phyloP scores from a whole-genome alignment of 176 grass and related monocot genomes.

The Cenchrus americanus region DNA sequence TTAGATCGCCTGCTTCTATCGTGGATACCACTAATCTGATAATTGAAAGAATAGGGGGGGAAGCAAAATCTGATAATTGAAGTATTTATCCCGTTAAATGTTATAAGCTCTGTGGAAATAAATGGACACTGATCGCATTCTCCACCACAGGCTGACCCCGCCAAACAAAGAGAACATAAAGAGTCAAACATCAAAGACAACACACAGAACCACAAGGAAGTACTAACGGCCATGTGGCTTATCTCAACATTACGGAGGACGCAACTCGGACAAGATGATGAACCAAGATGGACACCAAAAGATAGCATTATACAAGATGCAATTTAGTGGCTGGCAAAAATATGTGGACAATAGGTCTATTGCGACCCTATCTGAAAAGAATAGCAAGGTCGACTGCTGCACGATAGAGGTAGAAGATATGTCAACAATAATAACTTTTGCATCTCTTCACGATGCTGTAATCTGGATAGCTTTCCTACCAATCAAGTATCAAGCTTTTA shows the following conservation, averaged over 20 bases:
- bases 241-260: conserved; percentile 21
- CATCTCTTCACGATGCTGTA: not conserved
- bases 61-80: too few relatives aligned
- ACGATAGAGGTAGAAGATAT: not conserved
- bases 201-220: not conserved
- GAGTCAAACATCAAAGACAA: not conserved
- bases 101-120: not conserved
- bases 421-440: not conserved
- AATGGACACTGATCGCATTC: not conserved
- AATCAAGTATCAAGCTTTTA: not conserved
- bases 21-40: not conserved
- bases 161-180: not conserved
- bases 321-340: not conserved
- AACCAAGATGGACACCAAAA: not conserved
- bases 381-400: not conserved
- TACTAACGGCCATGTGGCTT: not conserved
- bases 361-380: not conserved
- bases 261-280: not conserved
- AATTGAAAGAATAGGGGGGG: too few relatives aligned
- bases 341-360: not conserved
- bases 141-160: not conserved
- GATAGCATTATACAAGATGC: not conserved
- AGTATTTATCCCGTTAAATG: not conserved
- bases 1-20: not conserved
- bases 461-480: not conserved